Evolutionary conservation across 139 green algal species (phyloP).

Genomic region (Ettlia oleoabundans): DNA sequence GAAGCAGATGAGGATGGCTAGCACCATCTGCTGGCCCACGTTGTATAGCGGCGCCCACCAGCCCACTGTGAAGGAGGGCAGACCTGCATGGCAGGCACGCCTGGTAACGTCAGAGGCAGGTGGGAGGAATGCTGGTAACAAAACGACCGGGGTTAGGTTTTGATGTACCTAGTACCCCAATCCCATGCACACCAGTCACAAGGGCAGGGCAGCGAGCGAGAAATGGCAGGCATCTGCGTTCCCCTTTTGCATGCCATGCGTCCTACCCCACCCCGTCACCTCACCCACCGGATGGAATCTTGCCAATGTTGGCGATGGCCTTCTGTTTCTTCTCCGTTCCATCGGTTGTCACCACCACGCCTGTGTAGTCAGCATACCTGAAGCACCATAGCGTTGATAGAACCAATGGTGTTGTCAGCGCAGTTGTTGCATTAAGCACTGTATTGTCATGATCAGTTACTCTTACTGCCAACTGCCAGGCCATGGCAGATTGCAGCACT

Average conservation of each 20-base stretch:
- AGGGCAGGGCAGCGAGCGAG: too few relatives aligned
- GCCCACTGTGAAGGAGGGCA: slow-evolving; percentile 51
- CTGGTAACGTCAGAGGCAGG: neutral
- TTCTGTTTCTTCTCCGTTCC: neutral
- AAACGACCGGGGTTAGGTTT: too few relatives aligned
- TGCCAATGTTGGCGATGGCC: slow-evolving; percentile 8
- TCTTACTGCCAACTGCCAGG: too few relatives aligned
- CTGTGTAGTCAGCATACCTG: slow-evolving; percentile 14
- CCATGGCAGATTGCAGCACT: too few relatives aligned
- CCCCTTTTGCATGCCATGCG: too few relatives aligned
- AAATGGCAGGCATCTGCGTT: too few relatives aligned
- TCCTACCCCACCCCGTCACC: too few relatives aligned
- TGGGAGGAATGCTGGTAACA: neutral
- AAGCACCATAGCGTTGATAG: neutral
- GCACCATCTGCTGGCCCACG: slow-evolving; percentile 44
- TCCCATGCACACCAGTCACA: too few relatives aligned
- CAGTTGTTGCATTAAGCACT: too few relatives aligned
- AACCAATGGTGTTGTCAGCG: too few relatives aligned
- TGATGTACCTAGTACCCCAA: too few relatives aligned
- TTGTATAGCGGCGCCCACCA: slow-evolving; percentile 59
- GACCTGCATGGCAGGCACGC: slow-evolving; percentile 15
- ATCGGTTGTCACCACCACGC: neutral
- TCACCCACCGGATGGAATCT: slow-evolving; percentile 11
- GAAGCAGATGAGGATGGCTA: slow-evolving; percentile 65
- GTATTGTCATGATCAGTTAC: too few relatives aligned